These are phyloP conservation scores for Piromyces sp. DNA, from an alignment of 192 early-diverging fungal species.

Conservation along the genomic window DNA sequence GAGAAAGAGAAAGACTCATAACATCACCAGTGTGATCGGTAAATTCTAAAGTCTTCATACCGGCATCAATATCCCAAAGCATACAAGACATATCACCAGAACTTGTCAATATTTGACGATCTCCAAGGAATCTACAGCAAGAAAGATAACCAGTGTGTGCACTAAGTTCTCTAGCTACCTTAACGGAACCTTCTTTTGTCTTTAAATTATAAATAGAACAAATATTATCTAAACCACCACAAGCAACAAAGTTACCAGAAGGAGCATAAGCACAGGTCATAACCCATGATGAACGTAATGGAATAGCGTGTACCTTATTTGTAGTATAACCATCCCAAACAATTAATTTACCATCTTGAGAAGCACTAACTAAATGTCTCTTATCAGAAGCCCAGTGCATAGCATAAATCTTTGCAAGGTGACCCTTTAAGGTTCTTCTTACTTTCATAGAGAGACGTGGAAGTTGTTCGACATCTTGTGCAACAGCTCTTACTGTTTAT, in stretches of 20 bases:
- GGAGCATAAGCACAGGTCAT: constrained; percentile 99
- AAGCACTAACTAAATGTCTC: constrained; percentile 90
- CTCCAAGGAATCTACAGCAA: constrained; percentile 91
- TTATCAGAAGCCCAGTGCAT: constrained; percentile 99
- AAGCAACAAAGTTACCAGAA: constrained; percentile 94
- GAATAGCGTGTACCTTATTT: constrained; percentile 98
- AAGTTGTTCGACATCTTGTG: constrained; percentile 68
- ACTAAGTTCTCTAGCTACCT: constrained; percentile 85
- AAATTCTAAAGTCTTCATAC: constrained; percentile 91
- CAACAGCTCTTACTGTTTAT: constrained; percentile 61
- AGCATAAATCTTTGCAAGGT: constrained; percentile 96
- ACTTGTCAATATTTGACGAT: constrained; percentile 84
- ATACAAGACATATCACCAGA: constrained; percentile 99
- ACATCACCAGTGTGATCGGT: constrained; percentile 97
- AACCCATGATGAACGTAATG: constrained; percentile 96
- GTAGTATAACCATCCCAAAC: constrained; percentile 98
- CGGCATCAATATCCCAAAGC: constrained; percentile 99
- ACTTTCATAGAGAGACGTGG: constrained; percentile 88
- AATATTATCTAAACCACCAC: constrained; percentile 98
- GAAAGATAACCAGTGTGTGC: constrained; percentile 95
- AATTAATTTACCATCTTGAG: constrained; percentile 98
- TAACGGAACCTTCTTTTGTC: constrained; percentile 25
- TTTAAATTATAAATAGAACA: constrained; percentile 98
- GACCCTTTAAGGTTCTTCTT: constrained; percentile 90
- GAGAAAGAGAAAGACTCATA: constrained; percentile 82